Base-by-base conservation (phyloP, 2,329 filamentous ascomycete species). In the Verticillium isaacii region DNA sequence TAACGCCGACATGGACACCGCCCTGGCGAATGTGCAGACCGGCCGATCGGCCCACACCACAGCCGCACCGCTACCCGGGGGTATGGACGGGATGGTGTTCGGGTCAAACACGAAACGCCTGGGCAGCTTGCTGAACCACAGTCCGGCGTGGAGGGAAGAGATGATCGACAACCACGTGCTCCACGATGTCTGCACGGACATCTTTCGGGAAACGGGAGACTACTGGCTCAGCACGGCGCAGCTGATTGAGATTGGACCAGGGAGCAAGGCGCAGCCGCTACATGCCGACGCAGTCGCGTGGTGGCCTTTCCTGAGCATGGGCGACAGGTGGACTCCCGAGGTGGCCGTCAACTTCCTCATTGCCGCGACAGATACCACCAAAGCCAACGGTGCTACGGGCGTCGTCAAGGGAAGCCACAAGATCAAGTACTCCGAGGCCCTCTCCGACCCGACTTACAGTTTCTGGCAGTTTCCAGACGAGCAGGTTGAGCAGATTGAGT, bases 151-250 rank as follows among this genome's bases (percentile, higher is more conserved):
- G 56, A 69, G 71, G 25, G 59, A 68, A 7, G 65, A 69, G 19
- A 65, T 72, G 14, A 58, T 72, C 7, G 69, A 73, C 56, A 68
- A 65, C 63, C 67, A 71, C 29, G 52, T 71, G 32, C 65, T 72
- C 32, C 71, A 72, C 61, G 32, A 65, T 23, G 39, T 69, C n/a
- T 70, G 64, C 57, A 64, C 68, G 56, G 65, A 64, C 15, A 64
- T 70, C 54, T 70, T 68, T 57, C 59, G 65, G 37, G 68, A 70
- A 34, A 66, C 68, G 0, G 70, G 70, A n/a, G 66, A 65, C 17
- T 72, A 71, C 65, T 72, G 70, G 70, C 63, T 70, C 58, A 66
- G 65, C 57, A 65, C 66, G 11, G 69, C 66, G 3, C 66, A 68
- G 50, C 59, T 68, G 57, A 69, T 71, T 56, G 66, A 70, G 23